These are phyloP conservation scores for Fusarium neocosmosporiellum DNA, from an alignment of 2,329 filamentous ascomycete genomes.

Conservation along the genomic window DNA sequence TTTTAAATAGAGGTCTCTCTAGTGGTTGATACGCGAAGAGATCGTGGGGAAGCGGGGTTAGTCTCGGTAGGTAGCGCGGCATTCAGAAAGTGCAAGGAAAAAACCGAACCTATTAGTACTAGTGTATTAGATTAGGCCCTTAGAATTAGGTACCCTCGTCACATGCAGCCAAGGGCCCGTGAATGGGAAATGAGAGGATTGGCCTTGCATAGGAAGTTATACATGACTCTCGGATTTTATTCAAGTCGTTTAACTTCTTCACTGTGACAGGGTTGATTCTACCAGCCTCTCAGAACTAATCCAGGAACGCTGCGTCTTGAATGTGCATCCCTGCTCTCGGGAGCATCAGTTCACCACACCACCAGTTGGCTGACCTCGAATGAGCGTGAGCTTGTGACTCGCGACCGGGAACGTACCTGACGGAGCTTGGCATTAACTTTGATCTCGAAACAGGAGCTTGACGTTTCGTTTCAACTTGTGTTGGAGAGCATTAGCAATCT, in stretches of 20 bases:
- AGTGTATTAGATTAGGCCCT: no score
- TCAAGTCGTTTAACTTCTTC: not conserved
- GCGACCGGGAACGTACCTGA: not conserved
- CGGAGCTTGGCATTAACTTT: not conserved
- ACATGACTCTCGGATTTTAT: no score
- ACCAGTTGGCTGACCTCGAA: constrained; percentile 6
- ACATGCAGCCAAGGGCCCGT: not conserved
- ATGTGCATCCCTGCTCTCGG: not conserved
- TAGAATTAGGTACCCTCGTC: no score
- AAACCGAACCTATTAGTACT: no score
- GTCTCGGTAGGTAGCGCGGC: not conserved
- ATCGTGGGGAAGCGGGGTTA: not conserved
- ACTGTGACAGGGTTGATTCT: not conserved
- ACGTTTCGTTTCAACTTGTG: not conserved
- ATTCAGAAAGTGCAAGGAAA: no score
- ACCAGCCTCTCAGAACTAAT: not conserved
- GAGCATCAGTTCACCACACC: constrained; percentile 4
- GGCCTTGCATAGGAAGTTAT: not conserved
- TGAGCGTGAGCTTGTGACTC: not conserved
- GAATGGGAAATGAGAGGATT: not conserved
- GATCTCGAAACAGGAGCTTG: not conserved
- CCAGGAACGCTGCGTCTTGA: not conserved
- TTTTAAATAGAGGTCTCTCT: not conserved
- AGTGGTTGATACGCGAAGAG: not conserved
- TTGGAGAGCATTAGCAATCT: not conserved